Evolutionary conservation across 2,329 filamentous ascomycete genomes (phyloP).

Genomic region (Cyphellophora attinorum): DNA sequence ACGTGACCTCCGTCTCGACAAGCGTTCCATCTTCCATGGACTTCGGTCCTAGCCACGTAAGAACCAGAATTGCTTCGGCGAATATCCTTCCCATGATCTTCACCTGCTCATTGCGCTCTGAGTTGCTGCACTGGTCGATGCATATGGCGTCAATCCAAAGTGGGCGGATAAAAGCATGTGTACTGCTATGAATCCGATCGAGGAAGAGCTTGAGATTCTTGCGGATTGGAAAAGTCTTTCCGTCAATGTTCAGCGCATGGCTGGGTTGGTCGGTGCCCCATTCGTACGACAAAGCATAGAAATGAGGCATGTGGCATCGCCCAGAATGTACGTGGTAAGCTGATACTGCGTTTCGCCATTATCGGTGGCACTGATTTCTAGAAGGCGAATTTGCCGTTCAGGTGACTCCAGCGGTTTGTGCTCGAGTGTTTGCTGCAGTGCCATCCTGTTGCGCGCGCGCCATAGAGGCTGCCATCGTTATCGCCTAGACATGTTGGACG

Average conservation of each 20-base stretch:
- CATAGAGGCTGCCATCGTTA: too few species aligned
- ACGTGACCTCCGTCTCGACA: not conserved
- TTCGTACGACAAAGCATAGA: slow-evolving; percentile 1
- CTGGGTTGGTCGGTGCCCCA: not conserved
- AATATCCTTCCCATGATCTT: slow-evolving; percentile 36
- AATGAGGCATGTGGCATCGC: not conserved
- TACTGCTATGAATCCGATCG: not conserved
- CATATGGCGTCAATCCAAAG: slow-evolving; percentile 34
- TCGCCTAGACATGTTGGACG: too few species aligned
- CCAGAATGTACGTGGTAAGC: not conserved
- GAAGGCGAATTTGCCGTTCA: not conserved
- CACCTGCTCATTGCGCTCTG: slow-evolving; percentile 35
- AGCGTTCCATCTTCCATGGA: not conserved
- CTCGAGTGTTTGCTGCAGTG: not conserved
- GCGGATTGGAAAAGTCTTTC: not conserved
- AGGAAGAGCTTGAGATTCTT: not conserved
- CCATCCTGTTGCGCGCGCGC: not conserved
- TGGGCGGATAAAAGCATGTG: not conserved
- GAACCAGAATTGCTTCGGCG: not conserved
- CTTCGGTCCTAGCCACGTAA: not conserved
- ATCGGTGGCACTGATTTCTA: not conserved
- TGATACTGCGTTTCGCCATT: not conserved
- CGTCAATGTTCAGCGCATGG: not conserved
- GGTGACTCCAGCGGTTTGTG: not conserved
- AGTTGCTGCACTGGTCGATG: slow-evolving; percentile 18